Evolutionary conservation across 371 early-diverging fungal species (phyloP).

Genomic region (Catenaria anguillulae): DNA sequence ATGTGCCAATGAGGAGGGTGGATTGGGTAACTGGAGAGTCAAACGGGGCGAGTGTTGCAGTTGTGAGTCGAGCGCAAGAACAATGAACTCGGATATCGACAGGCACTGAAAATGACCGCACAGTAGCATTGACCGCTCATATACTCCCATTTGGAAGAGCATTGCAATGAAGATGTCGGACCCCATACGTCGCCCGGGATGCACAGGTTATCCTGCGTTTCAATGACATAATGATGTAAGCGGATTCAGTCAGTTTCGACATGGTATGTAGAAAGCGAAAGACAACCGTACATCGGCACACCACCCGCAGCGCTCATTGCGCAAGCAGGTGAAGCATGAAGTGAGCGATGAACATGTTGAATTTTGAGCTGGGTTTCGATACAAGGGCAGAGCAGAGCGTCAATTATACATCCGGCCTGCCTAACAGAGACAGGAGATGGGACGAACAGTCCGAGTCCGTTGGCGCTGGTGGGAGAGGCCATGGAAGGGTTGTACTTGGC

Average conservation of each 20-base stretch:
- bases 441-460: no score
- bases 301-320: not conserved
- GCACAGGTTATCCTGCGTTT: not conserved
- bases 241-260: not conserved
- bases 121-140: not conserved
- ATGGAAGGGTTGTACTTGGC: no score
- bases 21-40: not conserved
- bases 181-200: slow-evolving; percentile 1
- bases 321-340: not conserved
- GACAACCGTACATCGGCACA: not conserved
- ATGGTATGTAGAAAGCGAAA: not conserved
- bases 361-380: no score
- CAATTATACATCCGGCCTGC: no score
- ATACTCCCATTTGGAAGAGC: not conserved
- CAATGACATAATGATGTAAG: no score
- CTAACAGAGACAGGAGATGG: no score
- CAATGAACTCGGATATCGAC: no score
- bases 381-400: no score
- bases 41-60: no score
- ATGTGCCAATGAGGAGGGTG: not conserved
- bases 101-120: not conserved
- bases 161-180: not conserved
- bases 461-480: no score
- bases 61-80: no score
- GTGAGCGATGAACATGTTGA: not conserved